Evolutionary conservation across 345 rosid species (phyloP).

Genomic region (Carallia pectinifolia): DNA sequence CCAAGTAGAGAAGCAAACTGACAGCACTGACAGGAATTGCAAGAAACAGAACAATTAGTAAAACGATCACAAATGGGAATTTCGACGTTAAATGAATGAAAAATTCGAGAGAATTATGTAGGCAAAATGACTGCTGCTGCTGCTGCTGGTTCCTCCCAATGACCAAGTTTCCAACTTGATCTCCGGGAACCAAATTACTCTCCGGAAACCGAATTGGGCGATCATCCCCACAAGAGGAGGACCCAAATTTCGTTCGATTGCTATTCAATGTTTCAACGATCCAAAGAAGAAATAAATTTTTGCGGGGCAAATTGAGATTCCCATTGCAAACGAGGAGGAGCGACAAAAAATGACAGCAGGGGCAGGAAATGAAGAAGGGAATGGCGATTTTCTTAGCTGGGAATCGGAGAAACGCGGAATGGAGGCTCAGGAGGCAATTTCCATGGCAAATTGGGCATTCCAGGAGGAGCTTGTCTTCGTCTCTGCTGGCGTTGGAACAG

Average conservation of each 20-base stretch:
- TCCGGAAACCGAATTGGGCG: too few relatives aligned
- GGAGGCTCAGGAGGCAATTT: constrained; percentile 71
- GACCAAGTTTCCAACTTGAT: too few relatives aligned
- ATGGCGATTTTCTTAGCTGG: constrained; percentile 47
- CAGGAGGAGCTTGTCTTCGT: constrained; percentile 49
- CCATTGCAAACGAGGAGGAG: constrained; percentile 39
- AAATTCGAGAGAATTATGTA: constrained; percentile 57
- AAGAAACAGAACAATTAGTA: constrained; percentile 61
- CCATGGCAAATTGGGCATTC: constrained; percentile 67
- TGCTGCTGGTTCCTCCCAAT: constrained; percentile 6
- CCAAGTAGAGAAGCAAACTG: constrained; percentile 55
- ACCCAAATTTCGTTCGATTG: constrained; percentile 37
- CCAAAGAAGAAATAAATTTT: constrained; percentile 82
- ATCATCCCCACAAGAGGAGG: constrained; percentile 19
- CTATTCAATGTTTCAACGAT: constrained; percentile 87
- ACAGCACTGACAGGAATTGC: constrained; percentile 83
- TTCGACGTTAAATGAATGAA: constrained; percentile 69
- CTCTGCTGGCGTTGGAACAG: neutral
- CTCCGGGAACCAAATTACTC: too few relatives aligned
- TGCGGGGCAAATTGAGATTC: constrained; percentile 64
- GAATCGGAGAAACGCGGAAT: constrained; percentile 62
- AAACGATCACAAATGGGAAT: constrained; percentile 71
- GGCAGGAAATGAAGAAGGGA: constrained; percentile 82
- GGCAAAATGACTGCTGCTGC: constrained; percentile 30
- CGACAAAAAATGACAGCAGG: constrained; percentile 80